Conservation (phyloP, 2,329 filamentous ascomycete species). For the Dactylellina cionopaga region DNA sequence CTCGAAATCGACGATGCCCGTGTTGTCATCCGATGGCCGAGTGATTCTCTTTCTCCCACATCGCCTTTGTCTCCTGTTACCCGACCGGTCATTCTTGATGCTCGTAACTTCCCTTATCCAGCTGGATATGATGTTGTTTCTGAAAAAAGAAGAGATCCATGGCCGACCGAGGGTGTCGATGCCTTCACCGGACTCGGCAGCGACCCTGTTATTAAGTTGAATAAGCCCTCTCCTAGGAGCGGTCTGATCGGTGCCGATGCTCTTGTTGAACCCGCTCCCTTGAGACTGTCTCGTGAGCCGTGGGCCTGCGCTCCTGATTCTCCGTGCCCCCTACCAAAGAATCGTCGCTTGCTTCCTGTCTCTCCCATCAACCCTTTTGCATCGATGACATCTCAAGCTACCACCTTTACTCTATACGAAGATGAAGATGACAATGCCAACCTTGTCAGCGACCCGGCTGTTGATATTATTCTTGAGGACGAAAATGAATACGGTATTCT, state of each 20-base stretch:
- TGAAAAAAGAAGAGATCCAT: slow-evolving; percentile 15
- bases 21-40: slow-evolving; percentile 89
- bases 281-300: slow-evolving; percentile 26
- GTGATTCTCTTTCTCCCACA: slow-evolving; percentile 32
- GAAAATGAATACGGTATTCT: slow-evolving; percentile 32
- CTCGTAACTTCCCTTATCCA: slow-evolving; percentile 31
- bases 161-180: slow-evolving; percentile 44
- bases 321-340: slow-evolving; percentile 23
- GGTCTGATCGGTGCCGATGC: slow-evolving; percentile 9
- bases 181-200: slow-evolving; percentile 12
- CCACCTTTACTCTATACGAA: slow-evolving; percentile 57
- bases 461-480: slow-evolving; percentile 4
- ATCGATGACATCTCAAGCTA: slow-evolving; percentile 54
- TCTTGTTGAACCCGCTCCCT: slow-evolving; percentile 25
- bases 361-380: slow-evolving; percentile 46
- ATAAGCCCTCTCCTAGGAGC: slow-evolving; percentile 18
- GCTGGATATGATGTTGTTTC: slow-evolving; percentile 15
- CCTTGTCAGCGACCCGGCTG: neutral
- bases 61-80: slow-evolving; percentile 23
- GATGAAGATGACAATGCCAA: slow-evolving; percentile 54
- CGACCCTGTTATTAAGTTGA: slow-evolving; percentile 25
- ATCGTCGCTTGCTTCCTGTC: neutral
- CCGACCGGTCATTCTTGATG: slow-evolving; percentile 25
- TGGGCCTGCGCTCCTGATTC: slow-evolving; percentile 40
- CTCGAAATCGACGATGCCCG: slow-evolving; percentile 92